Evolutionary conservation across 306 rosid genomes (phyloP).

Genomic region (Vigna nakashimae): DNA sequence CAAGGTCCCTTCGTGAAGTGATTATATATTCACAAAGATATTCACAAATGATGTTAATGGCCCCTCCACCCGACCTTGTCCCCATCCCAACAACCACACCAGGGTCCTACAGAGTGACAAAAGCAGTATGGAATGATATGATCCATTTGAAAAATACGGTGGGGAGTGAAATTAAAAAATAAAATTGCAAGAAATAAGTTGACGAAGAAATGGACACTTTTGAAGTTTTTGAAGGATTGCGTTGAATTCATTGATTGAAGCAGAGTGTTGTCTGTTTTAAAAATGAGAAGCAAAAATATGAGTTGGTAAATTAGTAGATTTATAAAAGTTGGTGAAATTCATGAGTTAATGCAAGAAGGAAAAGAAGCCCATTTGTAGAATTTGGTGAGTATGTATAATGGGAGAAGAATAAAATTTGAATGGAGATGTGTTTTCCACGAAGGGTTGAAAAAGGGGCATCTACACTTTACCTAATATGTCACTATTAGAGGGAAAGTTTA

Average conservation of each 20-base stretch:
- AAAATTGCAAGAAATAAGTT: not conserved
- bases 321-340: not conserved
- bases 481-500: not conserved
- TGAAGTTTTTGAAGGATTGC: not conserved
- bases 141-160: not conserved
- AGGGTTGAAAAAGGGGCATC: constrained; percentile 17
- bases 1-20: not conserved
- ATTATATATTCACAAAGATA: not conserved
- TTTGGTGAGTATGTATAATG: not conserved
- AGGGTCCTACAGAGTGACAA: too few relatives aligned
- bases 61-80: too few relatives aligned
- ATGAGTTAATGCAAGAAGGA: not conserved
- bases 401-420: not conserved
- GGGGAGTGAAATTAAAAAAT: not conserved
- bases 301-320: not conserved
- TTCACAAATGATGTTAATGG: not conserved
- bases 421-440: not conserved
- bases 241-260: not conserved
- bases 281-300: not conserved
- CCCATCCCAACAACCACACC: constrained; percentile 26
- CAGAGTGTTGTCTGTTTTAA: not conserved
- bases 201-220: not conserved
- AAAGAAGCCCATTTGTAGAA: not conserved
- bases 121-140: not conserved
- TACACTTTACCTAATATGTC: not conserved